phyloP scores from a whole-genome alignment of 2,329 filamentous ascomycete species.

The Penicillium sp. region DNA sequence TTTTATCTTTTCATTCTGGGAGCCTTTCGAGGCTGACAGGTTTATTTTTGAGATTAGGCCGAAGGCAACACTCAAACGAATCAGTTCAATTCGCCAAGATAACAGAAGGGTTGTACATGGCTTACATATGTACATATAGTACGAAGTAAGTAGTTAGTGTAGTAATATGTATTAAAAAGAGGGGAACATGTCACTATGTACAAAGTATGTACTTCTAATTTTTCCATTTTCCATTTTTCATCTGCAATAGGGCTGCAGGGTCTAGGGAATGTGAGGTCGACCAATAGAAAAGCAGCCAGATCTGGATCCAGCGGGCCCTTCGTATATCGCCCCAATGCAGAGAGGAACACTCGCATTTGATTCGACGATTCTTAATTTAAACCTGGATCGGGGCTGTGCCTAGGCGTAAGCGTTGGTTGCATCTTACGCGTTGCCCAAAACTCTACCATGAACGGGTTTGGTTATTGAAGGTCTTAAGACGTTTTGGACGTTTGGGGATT shows the following conservation, averaged over 20 bases:
- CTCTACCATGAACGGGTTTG: not conserved
- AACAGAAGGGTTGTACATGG: not conserved
- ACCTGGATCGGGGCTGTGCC: constrained; percentile 5
- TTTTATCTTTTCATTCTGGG: not conserved
- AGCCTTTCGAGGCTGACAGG: no score
- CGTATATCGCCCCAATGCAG: not conserved
- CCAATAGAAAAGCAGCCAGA: not conserved
- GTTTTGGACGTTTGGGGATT: not conserved
- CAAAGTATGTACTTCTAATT: not conserved
- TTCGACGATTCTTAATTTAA: constrained; percentile 3
- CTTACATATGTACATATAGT: not conserved
- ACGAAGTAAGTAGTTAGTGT: no score
- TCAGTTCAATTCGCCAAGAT: not conserved
- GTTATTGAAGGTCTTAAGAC: not conserved
- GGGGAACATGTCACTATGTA: not conserved
- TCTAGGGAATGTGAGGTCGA: not conserved
- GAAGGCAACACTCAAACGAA: not conserved
- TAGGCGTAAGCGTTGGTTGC: not conserved
- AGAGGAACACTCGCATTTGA: not conserved
- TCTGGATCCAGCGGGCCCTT: not conserved
- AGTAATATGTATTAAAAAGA: not conserved
- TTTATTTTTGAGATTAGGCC: not conserved
- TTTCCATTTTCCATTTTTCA: not conserved
- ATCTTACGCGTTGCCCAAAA: not conserved
- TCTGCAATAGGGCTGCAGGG: not conserved